Evolutionary conservation across 2,329 filamentous ascomycete species (phyloP), one percentile per base, ranked within the genome.

Genomic region (Chlorencoelia australis): DNA sequence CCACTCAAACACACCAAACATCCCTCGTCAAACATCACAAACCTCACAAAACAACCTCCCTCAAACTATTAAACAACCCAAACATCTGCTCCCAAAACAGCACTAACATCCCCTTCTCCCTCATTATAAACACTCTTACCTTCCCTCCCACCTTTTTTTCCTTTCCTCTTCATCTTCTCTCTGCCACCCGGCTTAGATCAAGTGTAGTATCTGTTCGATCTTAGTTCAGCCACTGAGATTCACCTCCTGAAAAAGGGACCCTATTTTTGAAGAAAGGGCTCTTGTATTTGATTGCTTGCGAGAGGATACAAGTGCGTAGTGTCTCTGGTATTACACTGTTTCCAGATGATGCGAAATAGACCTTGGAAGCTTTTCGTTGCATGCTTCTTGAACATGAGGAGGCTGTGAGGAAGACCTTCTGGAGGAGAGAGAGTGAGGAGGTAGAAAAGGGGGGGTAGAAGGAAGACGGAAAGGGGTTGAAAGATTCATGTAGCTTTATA

Each of bases 251-350:
- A 10, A 29, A 28, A 17, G 34, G 9, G 30, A 13, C 20, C 22
- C 28, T 32, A 43, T 87, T 82, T 79, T 82, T 82, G 67, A 37
- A 50, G 69, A 49, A 60, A 56, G 56, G 52, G 55, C 61, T 54
- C 45, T 46, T 69, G 73, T 70, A 76, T 81, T 75, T 69, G 76
- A 78, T 82, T 80, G 78, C 75, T 16, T 33, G 33, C 63, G 68
- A 78, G 68, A 67, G 58, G 51, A 55, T 56, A 56, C 60, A 72
- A 81, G 71, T 61, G n/a, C n/a, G n/a, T n/a, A n/a, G 79, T 83
- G 76, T 82, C 76, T 73, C 70, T 67, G 70, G 75, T 74, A 72
- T 78, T 70, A 76, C 78, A 82, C 78, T 82, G 71, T 64, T 67
- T 71, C 75, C 68, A 67, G 73, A 73, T 59, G 75, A 81, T 69